Base-by-base conservation (phyloP, 345 rosid species). In the Brassica rapa region DNA sequence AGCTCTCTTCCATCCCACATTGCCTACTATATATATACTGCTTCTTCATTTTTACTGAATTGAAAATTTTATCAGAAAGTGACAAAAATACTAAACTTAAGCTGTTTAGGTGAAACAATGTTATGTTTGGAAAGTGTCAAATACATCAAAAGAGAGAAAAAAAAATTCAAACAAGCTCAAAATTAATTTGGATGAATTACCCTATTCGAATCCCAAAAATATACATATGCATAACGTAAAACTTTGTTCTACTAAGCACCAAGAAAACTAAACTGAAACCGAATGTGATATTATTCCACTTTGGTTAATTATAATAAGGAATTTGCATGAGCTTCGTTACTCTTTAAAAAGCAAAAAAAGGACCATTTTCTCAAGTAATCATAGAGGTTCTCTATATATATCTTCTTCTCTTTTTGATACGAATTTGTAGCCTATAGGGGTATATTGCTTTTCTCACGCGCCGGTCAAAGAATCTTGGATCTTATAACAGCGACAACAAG, bases 381-480 rank as follows among this genome's bases (percentile, higher is more conserved):
- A 57, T 71, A 19, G 71, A 77, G 66, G 8, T 71, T 56, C 81
- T 25, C 46, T 30, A 35, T 27, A 57, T 16, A 2, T 68, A n/a
- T n/a, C 7, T 49, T n/a, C 8, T 35, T 46, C 14, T 57, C 27
- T 16, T 4, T 35, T n/a, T n/a, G 75, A 70, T 63, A 70, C 75
- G 59, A 77, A 72, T 78, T 0, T 64, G 32, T 32, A 14, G 68
- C 6, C 62, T 39, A 8, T 65, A 56, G 62, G 49, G 11, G 67
- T 62, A 65, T 65, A n/a, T n/a, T n/a, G 81, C 67, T 71, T 64
- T 71, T 43, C 33, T 53, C 66, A 78, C 76, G 81, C 77, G 77
- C 77, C 37, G 24, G 72, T 71, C 72, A 71, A 71, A 65, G 72
- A 65, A 78, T 65, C 66, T 77, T 78, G 72, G 62, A 70, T 77